A percentile compares a stretch with the other conserved stretches of the same genome.
Conservation (phyloP, 805 yeast genomes). For the Zygosaccharomyces bailii region DNA sequence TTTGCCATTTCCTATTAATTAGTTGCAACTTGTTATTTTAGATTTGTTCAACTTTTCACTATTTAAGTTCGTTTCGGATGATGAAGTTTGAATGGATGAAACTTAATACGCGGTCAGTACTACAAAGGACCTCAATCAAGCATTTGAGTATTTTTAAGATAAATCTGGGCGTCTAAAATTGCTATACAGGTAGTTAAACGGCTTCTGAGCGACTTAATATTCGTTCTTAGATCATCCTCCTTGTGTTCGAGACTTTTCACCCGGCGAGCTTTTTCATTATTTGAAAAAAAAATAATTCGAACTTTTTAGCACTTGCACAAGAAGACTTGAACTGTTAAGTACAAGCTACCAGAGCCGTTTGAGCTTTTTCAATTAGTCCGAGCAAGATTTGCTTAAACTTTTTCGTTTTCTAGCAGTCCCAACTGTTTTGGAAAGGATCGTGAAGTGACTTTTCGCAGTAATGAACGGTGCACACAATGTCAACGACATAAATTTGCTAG, state of each 20-base stretch:
- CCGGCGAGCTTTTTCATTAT: not conserved
- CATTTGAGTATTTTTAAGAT: not conserved
- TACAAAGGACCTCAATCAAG: not conserved
- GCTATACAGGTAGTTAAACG: not conserved
- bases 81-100: not conserved
- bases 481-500: constrained; percentile 26
- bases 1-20: not conserved
- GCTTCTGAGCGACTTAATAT: not conserved
- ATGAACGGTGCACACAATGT: constrained; percentile 30
- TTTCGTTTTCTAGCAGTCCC: not conserved
- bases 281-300: not conserved
- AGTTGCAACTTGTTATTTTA: constrained; percentile 7
- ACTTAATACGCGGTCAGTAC: not conserved
- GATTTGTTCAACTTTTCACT: constrained; percentile 1
- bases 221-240: not conserved
- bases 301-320: not conserved
- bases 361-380: not conserved
- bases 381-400: not conserved
- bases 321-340: not conserved
- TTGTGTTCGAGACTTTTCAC: not conserved
- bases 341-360: not conserved
- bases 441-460: not conserved
- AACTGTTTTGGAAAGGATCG: not conserved
- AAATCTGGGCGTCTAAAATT: not conserved
- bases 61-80: not conserved